Conservation (phyloP, 1,284 basidiomycete genomes). For the Bjerkandera adusta region DNA sequence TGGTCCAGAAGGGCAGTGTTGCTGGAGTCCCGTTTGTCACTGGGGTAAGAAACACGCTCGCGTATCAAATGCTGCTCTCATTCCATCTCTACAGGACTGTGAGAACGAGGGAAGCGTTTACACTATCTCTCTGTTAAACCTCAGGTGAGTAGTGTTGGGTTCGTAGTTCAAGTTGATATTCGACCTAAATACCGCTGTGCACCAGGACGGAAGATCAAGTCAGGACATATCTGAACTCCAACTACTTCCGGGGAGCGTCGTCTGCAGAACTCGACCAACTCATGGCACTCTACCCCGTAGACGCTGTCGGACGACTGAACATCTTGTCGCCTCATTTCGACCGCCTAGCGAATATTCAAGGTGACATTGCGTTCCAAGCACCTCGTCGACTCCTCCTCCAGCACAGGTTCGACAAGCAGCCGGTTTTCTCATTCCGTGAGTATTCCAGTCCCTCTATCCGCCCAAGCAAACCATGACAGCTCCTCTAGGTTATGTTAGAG, state of each 20-base stretch:
- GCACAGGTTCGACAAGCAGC: constrained; percentile 21
- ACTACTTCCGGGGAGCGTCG: constrained; percentile 22
- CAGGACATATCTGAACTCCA: constrained; percentile 31
- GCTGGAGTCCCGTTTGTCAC: constrained; percentile 25
- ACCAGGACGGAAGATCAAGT: constrained; percentile 38
- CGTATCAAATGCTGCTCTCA: background rate
- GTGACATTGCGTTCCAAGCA: constrained; percentile 53
- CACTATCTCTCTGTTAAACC: constrained; percentile 13
- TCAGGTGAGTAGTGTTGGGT: constrained; percentile 17
- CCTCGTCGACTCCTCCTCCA: constrained; percentile 49
- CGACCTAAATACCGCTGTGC: constrained; percentile 39
- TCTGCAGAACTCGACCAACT: constrained; percentile 18
- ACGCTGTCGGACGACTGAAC: constrained; percentile 40
- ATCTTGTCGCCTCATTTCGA: constrained; percentile 50
- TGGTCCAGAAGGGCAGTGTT: constrained; percentile 21
- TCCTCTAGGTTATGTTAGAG: background rate
- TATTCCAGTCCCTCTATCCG: background rate
- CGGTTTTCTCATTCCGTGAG: constrained; percentile 31
- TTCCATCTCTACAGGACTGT: constrained; percentile 11
- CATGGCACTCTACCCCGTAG: constrained; percentile 25
- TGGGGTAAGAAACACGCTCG: constrained; percentile 14
- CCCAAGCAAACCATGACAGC: background rate
- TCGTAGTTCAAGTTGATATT: constrained; percentile 16
- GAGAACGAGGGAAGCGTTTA: constrained; percentile 23
- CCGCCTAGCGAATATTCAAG: constrained; percentile 48